Conservation (phyloP, 148 eudicot genomes). For the Silene uniflora region DNA sequence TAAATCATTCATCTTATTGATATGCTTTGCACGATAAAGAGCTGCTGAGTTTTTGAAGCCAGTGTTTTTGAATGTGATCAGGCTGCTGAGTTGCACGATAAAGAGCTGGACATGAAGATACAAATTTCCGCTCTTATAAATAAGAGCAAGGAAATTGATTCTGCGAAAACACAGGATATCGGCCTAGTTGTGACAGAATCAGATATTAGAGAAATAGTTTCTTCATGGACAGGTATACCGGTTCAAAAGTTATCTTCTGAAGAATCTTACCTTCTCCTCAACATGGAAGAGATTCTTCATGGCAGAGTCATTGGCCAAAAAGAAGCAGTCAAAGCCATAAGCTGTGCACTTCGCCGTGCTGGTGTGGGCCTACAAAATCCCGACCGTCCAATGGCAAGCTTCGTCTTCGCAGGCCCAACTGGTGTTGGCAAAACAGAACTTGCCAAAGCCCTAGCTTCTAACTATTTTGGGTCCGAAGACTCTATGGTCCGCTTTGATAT, state of each 20-base stretch:
- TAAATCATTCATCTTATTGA: too few relatives aligned
- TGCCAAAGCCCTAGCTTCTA: slow-evolving; percentile 71
- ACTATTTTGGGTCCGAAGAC: slow-evolving; percentile 86
- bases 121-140: slow-evolving; percentile 57
- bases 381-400: slow-evolving; percentile 80
- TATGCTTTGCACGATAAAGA: too few relatives aligned
- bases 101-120: slow-evolving; percentile 63
- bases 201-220: slow-evolving; percentile 76
- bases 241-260: slow-evolving; percentile 68
- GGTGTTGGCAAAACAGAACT: slow-evolving; percentile 86
- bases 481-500: slow-evolving; percentile 84
- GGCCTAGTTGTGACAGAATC: slow-evolving; percentile 71
- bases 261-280: slow-evolving; percentile 80
- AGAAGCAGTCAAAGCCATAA: slow-evolving; percentile 85
- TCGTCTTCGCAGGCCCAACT: slow-evolving; percentile 88
- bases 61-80: too few relatives aligned
- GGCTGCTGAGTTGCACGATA: slow-evolving; percentile 72
- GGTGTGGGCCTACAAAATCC: slow-evolving; percentile 86
- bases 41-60: too few relatives aligned
- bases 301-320: slow-evolving; percentile 75
- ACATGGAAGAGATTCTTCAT: slow-evolving; percentile 84
- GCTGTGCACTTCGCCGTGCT: slow-evolving; percentile 79
- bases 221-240: slow-evolving; percentile 87
- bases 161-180: slow-evolving; percentile 52
- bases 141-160: slow-evolving; percentile 59